phyloP scores from a whole-genome alignment of 2,329 filamentous ascomycete genomes.

The Fusarium tjaetaba region DNA sequence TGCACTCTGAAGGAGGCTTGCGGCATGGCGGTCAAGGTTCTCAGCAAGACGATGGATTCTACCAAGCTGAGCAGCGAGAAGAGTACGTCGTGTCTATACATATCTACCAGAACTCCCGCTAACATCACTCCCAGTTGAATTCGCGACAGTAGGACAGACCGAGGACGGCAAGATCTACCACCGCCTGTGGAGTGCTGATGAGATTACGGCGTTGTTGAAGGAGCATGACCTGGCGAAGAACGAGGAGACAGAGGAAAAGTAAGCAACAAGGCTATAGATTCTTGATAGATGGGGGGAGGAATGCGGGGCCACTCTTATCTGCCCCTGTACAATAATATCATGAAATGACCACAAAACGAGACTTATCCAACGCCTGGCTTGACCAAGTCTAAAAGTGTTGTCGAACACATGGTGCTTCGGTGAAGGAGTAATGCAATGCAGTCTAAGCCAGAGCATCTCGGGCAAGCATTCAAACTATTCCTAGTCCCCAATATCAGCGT shows the following conservation, averaged over 20 bases:
- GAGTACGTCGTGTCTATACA: constrained; percentile 67
- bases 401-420: background rate
- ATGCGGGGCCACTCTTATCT: constrained; percentile 35
- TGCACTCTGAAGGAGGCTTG: constrained; percentile 96
- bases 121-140: constrained; percentile 75
- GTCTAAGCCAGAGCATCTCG: constrained; percentile 11
- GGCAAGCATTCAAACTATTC: constrained; percentile 33
- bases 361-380: constrained; percentile 17
- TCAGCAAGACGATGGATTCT: constrained; percentile 99
- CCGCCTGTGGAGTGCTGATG: constrained; percentile 94
- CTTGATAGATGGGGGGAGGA: constrained; percentile 43
- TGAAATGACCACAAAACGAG: constrained; percentile 41
- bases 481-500: constrained; percentile 43
- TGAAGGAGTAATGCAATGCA: constrained; percentile 16
- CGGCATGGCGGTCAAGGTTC: constrained; percentile 95
- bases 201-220: constrained; percentile 93
- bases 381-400: constrained; percentile 21
- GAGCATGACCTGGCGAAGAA: constrained; percentile 95
- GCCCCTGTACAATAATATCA: constrained; percentile 47
- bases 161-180: constrained; percentile 98
- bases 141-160: constrained; percentile 96
- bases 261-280: constrained; percentile 44
- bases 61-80: constrained; percentile 99
- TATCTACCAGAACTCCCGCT: background rate
- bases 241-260: constrained; percentile 76